phyloP scores from a whole-genome alignment of 2,329 filamentous ascomycete species.

The Pyrenophora teres region DNA sequence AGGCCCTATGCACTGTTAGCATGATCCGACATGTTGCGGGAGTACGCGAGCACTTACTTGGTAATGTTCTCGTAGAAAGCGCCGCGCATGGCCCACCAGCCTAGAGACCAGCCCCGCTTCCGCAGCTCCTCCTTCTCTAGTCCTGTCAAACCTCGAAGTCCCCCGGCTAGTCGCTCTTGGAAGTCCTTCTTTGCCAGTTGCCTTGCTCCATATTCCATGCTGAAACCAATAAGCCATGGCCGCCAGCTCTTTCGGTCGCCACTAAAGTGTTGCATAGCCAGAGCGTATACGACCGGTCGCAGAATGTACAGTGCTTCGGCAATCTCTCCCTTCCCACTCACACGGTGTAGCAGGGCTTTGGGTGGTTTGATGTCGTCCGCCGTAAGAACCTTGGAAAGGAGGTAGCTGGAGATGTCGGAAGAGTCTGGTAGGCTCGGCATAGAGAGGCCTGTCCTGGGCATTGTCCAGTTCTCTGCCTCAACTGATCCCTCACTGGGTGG shows the following conservation, averaged over 20 bases:
- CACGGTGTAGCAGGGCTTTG: slow-evolving; percentile 79
- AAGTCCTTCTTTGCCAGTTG: slow-evolving; percentile 75
- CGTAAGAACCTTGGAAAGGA: slow-evolving; percentile 87
- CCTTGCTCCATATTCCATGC: slow-evolving; percentile 85
- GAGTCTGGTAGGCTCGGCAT: slow-evolving; percentile 82
- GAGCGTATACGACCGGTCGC: slow-evolving; percentile 82
- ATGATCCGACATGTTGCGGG: background rate
- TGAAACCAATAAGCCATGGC: slow-evolving; percentile 86
- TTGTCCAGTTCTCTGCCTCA: slow-evolving; percentile 69
- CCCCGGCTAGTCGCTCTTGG: slow-evolving; percentile 66
- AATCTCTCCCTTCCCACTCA: slow-evolving; percentile 73
- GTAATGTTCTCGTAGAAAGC: slow-evolving; percentile 95
- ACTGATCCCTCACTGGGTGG: slow-evolving; percentile 48
- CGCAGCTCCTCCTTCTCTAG: slow-evolving; percentile 89
- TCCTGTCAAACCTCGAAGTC: slow-evolving; percentile 76
- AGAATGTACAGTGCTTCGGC: slow-evolving; percentile 93
- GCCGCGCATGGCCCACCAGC: slow-evolving; percentile 97
- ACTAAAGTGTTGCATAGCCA: slow-evolving; percentile 75
- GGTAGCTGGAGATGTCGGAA: slow-evolving; percentile 82
- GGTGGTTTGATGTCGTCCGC: slow-evolving; percentile 97
- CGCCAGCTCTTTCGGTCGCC: slow-evolving; percentile 81
- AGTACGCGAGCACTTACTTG: slow-evolving; percentile 52
- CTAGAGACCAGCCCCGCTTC: slow-evolving; percentile 86
- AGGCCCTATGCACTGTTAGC: slow-evolving; percentile 51
- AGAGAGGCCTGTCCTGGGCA: slow-evolving; percentile 90